Conservation (phyloP, 1,284 basidiomycete genomes). For the Irpex sp. region DNA sequence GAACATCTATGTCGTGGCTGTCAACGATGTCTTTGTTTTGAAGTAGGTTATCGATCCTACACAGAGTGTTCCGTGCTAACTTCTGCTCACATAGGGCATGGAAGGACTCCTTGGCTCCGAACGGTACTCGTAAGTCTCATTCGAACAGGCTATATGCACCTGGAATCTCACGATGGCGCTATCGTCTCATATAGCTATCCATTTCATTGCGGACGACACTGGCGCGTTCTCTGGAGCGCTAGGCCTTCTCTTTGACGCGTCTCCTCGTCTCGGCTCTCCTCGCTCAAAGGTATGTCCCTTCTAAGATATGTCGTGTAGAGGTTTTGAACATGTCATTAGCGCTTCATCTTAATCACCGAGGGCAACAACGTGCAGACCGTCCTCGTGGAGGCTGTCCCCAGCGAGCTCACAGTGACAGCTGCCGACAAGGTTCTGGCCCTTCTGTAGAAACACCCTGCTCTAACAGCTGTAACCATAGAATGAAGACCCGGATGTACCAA, state of each 20-base stretch:
- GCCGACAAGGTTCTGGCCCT: constrained; percentile 56
- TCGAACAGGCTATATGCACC: neutral
- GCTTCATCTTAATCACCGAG: constrained; percentile 56
- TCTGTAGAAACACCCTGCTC: constrained; percentile 26
- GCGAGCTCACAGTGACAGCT: constrained; percentile 52
- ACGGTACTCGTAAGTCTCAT: constrained; percentile 44
- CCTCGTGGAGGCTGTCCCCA: constrained; percentile 56
- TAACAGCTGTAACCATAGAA: neutral
- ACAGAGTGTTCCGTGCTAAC: neutral
- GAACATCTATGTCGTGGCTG: constrained; percentile 63
- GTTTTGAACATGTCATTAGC: constrained; percentile 30
- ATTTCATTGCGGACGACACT: constrained; percentile 68
- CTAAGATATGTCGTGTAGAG: constrained; percentile 6
- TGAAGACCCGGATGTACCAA: too few relatives aligned
- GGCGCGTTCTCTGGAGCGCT: constrained; percentile 53
- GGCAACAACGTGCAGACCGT: constrained; percentile 52
- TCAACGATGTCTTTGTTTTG: constrained; percentile 70
- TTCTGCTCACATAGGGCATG: constrained; percentile 49
- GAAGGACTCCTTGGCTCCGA: constrained; percentile 61
- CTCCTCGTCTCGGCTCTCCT: constrained; percentile 54
- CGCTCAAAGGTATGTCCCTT: constrained; percentile 55
- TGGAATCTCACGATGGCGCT: neutral
- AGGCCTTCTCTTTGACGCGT: constrained; percentile 66
- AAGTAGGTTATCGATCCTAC: constrained; percentile 36
- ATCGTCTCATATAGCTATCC: constrained; percentile 37